Percentiles rank a stretch among this genome's conserved stretches.
These are phyloP conservation scores for Metarhizium rileyi DNA, from an alignment of 2,329 filamentous ascomycete species.

Conservation along the genomic window DNA sequence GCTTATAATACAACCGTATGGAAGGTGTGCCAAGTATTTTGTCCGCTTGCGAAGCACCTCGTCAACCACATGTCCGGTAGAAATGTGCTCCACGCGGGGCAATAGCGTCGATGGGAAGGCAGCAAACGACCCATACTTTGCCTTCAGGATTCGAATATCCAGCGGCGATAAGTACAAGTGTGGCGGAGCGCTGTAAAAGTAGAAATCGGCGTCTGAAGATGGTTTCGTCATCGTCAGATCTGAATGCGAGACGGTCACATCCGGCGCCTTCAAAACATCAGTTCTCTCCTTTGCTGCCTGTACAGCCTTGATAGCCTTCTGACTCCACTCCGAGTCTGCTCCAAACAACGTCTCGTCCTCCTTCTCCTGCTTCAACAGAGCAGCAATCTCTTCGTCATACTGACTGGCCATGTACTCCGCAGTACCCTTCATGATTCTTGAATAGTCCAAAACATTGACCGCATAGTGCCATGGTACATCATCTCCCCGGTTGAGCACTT, in stretches of 20 bases:
- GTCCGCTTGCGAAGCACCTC: constrained; percentile 73
- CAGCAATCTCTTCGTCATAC: constrained; percentile 67
- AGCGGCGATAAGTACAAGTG: constrained; percentile 86
- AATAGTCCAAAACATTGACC: constrained; percentile 89
- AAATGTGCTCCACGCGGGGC: constrained; percentile 81
- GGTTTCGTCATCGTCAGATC: constrained; percentile 10
- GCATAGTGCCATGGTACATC: constrained; percentile 93
- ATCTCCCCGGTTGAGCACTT: constrained; percentile 57
- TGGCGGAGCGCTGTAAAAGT: constrained; percentile 79
- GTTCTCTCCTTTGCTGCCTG: constrained; percentile 67
- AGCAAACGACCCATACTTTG: constrained; percentile 75
- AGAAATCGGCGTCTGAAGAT: constrained; percentile 48
- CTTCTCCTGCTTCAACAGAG: constrained; percentile 65
- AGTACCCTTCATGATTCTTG: constrained; percentile 89
- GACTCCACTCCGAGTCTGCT: constrained; percentile 87
- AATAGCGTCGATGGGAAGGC: constrained; percentile 77
- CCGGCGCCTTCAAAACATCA: constrained; percentile 28
- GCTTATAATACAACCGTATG: constrained; percentile 80
- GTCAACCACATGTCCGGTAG: constrained; percentile 78
- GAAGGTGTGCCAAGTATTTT: constrained; percentile 80
- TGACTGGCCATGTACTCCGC: constrained; percentile 78
- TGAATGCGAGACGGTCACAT: constrained; percentile 11
- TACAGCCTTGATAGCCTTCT: constrained; percentile 69
- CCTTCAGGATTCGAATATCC: constrained; percentile 86
- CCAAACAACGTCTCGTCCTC: constrained; percentile 89